phyloP scores from a whole-genome alignment of 345 rosid genomes.

The Citrus glauca region DNA sequence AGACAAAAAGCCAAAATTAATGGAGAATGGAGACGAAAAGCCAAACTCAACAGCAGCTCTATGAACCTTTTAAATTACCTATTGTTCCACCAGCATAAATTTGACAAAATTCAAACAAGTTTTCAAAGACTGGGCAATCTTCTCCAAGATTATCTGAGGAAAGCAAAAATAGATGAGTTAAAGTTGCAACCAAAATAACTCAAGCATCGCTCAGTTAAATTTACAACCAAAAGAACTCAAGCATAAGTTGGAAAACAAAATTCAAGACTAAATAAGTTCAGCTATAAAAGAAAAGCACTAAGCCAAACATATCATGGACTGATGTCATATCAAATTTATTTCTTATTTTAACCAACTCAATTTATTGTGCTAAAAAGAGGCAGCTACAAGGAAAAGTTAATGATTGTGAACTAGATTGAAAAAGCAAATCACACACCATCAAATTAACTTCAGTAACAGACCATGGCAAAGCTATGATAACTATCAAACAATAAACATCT shows the following conservation, averaged over 20 bases:
- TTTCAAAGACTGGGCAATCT: conserved; percentile 97
- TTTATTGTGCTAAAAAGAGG: neutral
- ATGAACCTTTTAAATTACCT: conserved; percentile 41
- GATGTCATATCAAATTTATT: neutral
- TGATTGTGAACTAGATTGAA: neutral
- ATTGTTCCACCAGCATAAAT: conserved; percentile 97
- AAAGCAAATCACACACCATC: neutral
- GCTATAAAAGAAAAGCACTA: neutral
- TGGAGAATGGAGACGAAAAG: neutral
- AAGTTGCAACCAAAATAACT: conserved; percentile 5
- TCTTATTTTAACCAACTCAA: neutral
- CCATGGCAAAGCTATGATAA: neutral
- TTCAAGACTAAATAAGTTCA: neutral
- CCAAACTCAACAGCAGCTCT: conserved; percentile 3
- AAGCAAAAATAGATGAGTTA: neutral
- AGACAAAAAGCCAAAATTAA: neutral
- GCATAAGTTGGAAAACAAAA: neutral
- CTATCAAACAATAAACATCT: neutral
- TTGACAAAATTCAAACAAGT: conserved; percentile 95
- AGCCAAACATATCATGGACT: neutral
- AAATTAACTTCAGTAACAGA: neutral
- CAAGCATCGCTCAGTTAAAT: neutral
- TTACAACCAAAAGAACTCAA: neutral
- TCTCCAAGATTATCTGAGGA: conserved; percentile 84
- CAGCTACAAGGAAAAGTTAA: neutral